phyloP scores from a whole-genome alignment of 2,329 filamentous ascomycete species.

The Talaromyces marneffei region DNA sequence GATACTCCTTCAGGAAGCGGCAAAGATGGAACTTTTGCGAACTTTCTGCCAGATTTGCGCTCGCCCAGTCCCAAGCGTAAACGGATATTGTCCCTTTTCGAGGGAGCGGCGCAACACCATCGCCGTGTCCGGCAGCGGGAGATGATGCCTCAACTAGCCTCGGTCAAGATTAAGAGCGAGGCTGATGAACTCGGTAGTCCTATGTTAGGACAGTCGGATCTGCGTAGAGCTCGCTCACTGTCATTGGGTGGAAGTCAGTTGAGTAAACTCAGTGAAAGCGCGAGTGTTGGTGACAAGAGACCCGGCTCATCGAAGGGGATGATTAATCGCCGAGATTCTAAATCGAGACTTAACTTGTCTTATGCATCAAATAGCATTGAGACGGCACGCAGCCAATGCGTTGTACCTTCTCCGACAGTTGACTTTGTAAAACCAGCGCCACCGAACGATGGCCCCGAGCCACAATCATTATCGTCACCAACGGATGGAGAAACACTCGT shows the following conservation, averaged over 20 bases:
- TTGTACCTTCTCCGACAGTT: conserved; percentile 3
- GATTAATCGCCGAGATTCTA: conserved; percentile 7
- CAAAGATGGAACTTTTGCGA: conserved; percentile 21
- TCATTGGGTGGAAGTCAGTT: conserved; percentile 18
- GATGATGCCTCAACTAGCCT: conserved; percentile 32
- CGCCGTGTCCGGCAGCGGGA: conserved; percentile 36
- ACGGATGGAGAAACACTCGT: conserved; percentile 28
- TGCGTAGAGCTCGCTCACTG: conserved; percentile 29
- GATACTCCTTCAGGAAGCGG: background rate
- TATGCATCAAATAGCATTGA: conserved; percentile 20
- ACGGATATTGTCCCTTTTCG: conserved; percentile 39
- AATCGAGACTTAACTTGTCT: background rate
- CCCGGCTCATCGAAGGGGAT: conserved; percentile 21
- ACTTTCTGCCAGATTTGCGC: conserved; percentile 35
- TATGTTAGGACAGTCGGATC: conserved; percentile 25
- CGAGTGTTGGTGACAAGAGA: conserved; percentile 20
- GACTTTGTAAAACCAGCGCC: conserved; percentile 12
- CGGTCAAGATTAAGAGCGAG: conserved; percentile 32
- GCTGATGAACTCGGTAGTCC: conserved; percentile 27
- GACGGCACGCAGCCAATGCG: conserved; percentile 9
- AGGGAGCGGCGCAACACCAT: conserved; percentile 38
- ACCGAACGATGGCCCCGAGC: conserved; percentile 11
- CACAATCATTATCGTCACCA: conserved; percentile 13
- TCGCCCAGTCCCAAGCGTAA: conserved; percentile 40
- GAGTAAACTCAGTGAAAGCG: conserved; percentile 21